A percentile compares a stretch with the other conserved stretches of the same genome.
Conservation (phyloP, 106 monocot genomes). For the Dioscorea alata region DNA sequence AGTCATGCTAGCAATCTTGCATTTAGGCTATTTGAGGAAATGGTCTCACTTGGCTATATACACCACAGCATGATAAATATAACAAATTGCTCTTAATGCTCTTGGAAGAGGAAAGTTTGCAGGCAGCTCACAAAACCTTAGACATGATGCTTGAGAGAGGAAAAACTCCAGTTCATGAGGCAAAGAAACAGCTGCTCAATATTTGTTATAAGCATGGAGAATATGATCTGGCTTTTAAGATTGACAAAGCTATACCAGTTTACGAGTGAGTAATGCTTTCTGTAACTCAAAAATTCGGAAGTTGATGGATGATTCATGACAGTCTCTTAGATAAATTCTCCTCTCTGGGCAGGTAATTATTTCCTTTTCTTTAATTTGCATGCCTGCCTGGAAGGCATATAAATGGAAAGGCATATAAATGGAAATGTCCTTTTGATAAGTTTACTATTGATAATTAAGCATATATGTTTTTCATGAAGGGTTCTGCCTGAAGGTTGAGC, state of each 20-base stretch:
- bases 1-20: constrained; percentile 14
- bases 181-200: constrained; percentile 25
- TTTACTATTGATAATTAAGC: no score
- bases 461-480: no score
- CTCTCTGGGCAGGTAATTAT: no score
- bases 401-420: no score
- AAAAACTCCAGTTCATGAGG: constrained; percentile 15
- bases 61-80: constrained; percentile 12
- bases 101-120: constrained; percentile 9
- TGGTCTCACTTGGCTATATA: constrained; percentile 30
- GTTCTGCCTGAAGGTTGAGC: no score
- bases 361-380: no score
- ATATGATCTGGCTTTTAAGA: constrained; percentile 19
- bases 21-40: constrained; percentile 28
- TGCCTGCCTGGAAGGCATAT: no score
- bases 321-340: no score
- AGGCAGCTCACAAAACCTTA: constrained; percentile 16
- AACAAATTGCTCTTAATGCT: constrained; percentile 22
- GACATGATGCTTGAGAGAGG: constrained; percentile 32
- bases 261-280: neutral
- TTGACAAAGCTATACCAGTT: constrained; percentile 4
- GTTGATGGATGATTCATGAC: no score
- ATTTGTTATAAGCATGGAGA: constrained; percentile 20
- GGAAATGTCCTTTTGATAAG: no score
- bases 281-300: no score